Percentiles rank a stretch among this genome's conserved stretches.
Conservation (phyloP, 352 stramenopile species). For the Phytophthora sp. region DNA sequence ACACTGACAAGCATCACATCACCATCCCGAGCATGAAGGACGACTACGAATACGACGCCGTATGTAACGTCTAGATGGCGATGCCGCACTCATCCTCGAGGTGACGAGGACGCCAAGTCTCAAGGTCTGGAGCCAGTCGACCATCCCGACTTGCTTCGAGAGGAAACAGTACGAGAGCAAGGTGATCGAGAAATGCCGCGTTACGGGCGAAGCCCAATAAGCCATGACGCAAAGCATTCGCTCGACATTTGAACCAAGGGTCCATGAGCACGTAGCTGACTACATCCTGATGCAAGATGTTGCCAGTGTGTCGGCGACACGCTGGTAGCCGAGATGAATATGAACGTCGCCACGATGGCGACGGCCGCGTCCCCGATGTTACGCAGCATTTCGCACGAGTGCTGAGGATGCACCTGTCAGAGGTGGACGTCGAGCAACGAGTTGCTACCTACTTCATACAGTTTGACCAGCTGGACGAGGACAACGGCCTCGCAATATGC, state of each 20-base stretch:
- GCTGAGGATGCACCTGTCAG: constrained; percentile 19
- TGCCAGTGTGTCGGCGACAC: constrained; percentile 23
- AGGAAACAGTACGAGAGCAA: constrained; percentile 14
- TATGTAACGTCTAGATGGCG: constrained; percentile 18
- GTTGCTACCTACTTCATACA: constrained; percentile 23
- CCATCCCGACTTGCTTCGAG: constrained; percentile 15
- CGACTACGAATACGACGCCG: constrained; percentile 15
- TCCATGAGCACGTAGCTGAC: constrained; percentile 19
- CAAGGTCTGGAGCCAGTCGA: constrained; percentile 14
- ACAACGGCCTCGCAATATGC: background rate
- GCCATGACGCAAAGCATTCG: constrained; percentile 13
- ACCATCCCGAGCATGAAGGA: constrained; percentile 3
- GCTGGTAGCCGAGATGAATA: constrained; percentile 15
- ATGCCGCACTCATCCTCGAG: constrained; percentile 17
- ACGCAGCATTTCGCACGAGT: constrained; percentile 6
- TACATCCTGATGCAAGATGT: constrained; percentile 29
- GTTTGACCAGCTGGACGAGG: background rate
- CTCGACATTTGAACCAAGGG: constrained; percentile 12
- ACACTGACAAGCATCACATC: constrained; percentile 10
- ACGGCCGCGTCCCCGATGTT: constrained; percentile 8
- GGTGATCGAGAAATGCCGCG: constrained; percentile 4
- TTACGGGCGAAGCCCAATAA: constrained; percentile 17
- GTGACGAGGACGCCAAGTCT: constrained; percentile 6
- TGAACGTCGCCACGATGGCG: constrained; percentile 17
- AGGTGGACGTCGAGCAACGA: constrained; percentile 23